A percentile compares a stretch with the other conserved stretches of the same genome.
Conservation (phyloP, 2,329 filamentous ascomycete species). For the Alternaria postmessia region DNA sequence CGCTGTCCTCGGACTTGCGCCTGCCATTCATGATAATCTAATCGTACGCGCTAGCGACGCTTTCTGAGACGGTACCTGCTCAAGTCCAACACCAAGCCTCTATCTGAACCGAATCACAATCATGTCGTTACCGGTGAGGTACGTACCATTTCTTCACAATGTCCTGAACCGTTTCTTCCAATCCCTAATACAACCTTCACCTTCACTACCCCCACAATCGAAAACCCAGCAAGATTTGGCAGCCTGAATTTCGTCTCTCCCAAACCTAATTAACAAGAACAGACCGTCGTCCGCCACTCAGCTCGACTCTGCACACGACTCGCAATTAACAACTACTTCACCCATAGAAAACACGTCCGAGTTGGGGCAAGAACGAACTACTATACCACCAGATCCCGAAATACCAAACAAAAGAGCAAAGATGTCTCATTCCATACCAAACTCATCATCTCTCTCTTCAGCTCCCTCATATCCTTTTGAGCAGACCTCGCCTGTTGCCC, state of each 20-base stretch:
- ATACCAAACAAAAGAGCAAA: conserved; percentile 11
- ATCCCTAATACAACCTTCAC: neutral
- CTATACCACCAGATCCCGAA: conserved; percentile 3
- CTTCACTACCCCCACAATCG: conserved; percentile 3
- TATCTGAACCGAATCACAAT: neutral
- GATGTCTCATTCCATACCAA: conserved; percentile 14
- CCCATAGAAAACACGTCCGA: neutral
- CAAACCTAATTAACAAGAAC: conserved; percentile 2
- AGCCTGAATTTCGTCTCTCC: neutral
- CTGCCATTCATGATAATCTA: neutral
- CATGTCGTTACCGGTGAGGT: conserved; percentile 42
- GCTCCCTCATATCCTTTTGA: conserved; percentile 7
- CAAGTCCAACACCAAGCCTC: neutral
- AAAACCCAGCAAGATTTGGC: neutral
- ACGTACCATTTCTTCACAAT: conserved; percentile 18
- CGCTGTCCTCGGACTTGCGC: no score
- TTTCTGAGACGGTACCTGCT: neutral
- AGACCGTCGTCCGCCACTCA: conserved; percentile 13
- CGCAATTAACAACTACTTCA: neutral
- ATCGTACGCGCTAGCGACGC: neutral
- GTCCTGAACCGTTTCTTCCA: neutral
- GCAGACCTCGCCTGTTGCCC: neutral
- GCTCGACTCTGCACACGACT: neutral
- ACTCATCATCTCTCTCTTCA: conserved; percentile 24
- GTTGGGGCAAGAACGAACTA: neutral